phyloP scores from a whole-genome alignment of 306 rosid species.

The Pyrus bretschneideri region DNA sequence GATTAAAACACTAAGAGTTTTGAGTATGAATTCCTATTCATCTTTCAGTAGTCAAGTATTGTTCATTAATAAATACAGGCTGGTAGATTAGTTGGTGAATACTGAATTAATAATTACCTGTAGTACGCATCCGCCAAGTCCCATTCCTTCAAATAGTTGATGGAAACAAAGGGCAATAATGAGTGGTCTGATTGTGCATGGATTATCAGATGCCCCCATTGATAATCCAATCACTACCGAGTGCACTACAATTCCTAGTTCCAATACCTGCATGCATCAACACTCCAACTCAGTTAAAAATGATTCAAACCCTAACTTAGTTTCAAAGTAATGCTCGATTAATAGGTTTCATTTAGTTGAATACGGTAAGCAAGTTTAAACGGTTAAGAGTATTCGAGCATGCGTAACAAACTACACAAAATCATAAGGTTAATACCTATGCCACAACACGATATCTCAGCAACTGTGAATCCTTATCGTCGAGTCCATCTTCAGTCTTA shows the following conservation, averaged over 20 bases:
- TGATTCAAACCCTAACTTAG: background rate
- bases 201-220: conserved; percentile 60
- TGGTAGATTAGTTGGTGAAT: background rate
- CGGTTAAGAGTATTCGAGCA: background rate
- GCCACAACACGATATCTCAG: conserved; percentile 47
- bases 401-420: background rate
- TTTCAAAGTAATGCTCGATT: background rate
- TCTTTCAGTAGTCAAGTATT: too few relatives aligned
- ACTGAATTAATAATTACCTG: conserved; percentile 36
- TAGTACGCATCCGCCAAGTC: conserved; percentile 60
- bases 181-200: conserved; percentile 63
- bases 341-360: background rate
- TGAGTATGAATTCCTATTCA: too few relatives aligned
- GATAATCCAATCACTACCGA: conserved; percentile 75
- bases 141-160: conserved; percentile 75
- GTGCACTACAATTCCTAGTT: conserved; percentile 66
- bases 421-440: conserved; percentile 27
- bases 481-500: background rate
- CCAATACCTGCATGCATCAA: conserved; percentile 40
- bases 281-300: background rate
- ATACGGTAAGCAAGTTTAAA: background rate
- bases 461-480: conserved; percentile 7
- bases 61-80: background rate
- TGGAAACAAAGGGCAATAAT: conserved; percentile 73
- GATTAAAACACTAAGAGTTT: too few relatives aligned